Evolutionary conservation across 148 eudicot species (phyloP).

Genomic region (Vaccinium corymbosum): DNA sequence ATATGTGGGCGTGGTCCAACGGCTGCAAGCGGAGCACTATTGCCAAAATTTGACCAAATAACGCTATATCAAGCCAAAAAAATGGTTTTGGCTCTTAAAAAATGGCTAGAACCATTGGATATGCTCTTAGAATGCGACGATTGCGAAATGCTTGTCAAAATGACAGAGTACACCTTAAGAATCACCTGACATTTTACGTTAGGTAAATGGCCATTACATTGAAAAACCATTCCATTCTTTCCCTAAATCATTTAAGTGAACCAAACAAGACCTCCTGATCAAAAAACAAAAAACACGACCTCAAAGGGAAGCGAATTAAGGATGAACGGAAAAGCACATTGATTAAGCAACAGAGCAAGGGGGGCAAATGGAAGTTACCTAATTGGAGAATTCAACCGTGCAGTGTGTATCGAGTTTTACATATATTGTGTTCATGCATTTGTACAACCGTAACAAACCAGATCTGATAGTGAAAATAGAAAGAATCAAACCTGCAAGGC

Average conservation of each 20-base stretch:
- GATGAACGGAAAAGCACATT: not conserved
- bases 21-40: too few species aligned
- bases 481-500: conserved; percentile 48
- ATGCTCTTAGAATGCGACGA: too few species aligned
- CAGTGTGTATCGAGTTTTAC: not conserved
- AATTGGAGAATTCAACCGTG: not conserved
- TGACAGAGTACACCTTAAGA: not conserved
- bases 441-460: not conserved
- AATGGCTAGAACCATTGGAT: too few species aligned
- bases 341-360: not conserved
- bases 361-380: not conserved
- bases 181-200: not conserved
- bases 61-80: too few species aligned
- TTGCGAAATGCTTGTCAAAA: not conserved
- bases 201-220: not conserved
- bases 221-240: not conserved
- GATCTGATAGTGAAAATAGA: conserved; percentile 10
- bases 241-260: not conserved
- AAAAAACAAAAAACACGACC: too few species aligned
- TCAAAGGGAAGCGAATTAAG: not conserved
- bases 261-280: not conserved
- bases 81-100: too few species aligned
- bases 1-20: too few species aligned
- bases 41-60: too few species aligned
- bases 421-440: not conserved